Base-by-base conservation (phyloP, 176 grass and related monocot species). In the Cenchrus purpureus region DNA sequence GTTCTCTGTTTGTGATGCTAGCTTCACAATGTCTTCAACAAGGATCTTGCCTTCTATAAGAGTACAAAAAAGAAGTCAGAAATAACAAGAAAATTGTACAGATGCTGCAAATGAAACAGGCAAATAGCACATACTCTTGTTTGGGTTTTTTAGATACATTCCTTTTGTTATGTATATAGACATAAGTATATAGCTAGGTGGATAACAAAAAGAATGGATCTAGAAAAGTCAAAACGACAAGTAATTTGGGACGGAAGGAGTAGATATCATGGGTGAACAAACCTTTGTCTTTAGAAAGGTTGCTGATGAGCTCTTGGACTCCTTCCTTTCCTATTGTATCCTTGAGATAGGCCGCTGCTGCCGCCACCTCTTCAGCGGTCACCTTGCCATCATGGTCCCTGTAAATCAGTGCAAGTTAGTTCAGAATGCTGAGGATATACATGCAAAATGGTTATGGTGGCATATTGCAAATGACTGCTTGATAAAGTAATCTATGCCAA, bases 351-450 rank as follows among this genome's bases (percentile, higher is more conserved):
- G 85, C 89, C 0, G 86, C 90, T 0, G 90, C 94, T 0, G 86
- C 83, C 0, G 90, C 94, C n/a, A 97, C 90, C 81, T 97, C 92
- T 81, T 97, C 92, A 63, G 94, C 85, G 9, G 92, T 97, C 76
- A 97, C 94, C 85, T 97, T 94, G 56, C 94, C 94, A 73, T 97
- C 94, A 80, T 82, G 94, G 84, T 97, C 94, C 84, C 94, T 97
- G 82, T n/a, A 76, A 80, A 76, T 73, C n/a, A 42, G 81, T 88
- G 28, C n/a, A 63, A 70, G 66, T 64, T 17, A 77, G 61, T 77
- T 84, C 22, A 76, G 29, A 11, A 56, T 10, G 12, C 66, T 75
- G 68, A 74, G n/a, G 79, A 65, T 42, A 4, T 15, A 72, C 71
- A 28, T 51, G 58, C 69, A 73, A 79, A 45, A 16, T 68, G 70